Base-by-base conservation (phyloP, 352 stramenopile species). In the Phytophthora brassicae region DNA sequence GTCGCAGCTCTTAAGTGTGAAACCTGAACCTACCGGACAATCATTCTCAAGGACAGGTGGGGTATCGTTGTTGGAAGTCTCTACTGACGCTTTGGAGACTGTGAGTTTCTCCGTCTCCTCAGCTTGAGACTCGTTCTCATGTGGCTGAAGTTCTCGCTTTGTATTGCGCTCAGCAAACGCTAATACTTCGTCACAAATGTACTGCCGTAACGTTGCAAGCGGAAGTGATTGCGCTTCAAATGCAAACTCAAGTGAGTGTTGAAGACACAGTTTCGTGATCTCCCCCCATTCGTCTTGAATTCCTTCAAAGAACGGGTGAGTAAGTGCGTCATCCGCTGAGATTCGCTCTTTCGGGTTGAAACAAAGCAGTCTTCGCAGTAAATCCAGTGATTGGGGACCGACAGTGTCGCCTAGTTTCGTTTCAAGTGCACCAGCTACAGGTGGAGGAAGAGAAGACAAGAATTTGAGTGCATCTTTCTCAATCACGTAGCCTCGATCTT, bases 271-370 rank as follows among this genome's bases (percentile, higher is more conserved):
- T 3, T 72, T 41, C 0, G 56, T 61, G 49, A 94, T 92, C 45
- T 88, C 77, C 7, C 86, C 86, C 86, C 86, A 94, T 26, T 94
- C 86, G 11, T 97, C 86, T 50, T 97, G 88, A 36, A 98, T 81
- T 13, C 93, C 88, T 5, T 87, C 76, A 36, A 97, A 92, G 58
- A 97, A 97, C 16, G 88, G 79, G 47, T 97, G 93, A 8, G 62
- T 70, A 2, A 98, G 72, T 2, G 94, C 94, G 38, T 93, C 82
- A 38, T 94, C 82, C 1, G 94, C 92, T 33, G 85, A 96, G 43
- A 98, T 92, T 3, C 95, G 84, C 60, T 97, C 76, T 31, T 82
- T 79, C 1, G 95, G 94, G 63, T 98, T 96, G 56, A 98, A 98
- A 26, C 80, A 85, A 5, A 98, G 72, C 60, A 98, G 73, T 20